Evolutionary conservation across 202 grass and related monocot genomes (phyloP).

Genomic region (Panicum hallii): DNA sequence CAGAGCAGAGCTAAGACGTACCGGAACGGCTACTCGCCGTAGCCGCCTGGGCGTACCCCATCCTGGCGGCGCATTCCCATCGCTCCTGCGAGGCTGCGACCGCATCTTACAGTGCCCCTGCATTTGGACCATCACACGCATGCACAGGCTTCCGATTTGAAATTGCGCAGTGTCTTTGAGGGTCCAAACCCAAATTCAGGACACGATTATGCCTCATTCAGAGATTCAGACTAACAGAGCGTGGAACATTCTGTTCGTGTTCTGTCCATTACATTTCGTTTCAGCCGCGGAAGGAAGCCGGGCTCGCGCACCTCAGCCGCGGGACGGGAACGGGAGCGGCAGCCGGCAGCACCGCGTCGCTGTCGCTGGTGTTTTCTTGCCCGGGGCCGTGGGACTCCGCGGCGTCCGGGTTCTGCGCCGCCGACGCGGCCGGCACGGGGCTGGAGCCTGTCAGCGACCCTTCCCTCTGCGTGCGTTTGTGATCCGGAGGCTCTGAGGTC

Average conservation of each 20-base stretch:
- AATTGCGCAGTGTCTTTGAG: not conserved
- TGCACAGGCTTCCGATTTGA: not conserved
- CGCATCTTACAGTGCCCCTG: too few relatives aligned
- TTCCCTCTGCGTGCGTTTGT: conserved; percentile 52
- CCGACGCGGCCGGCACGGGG: conserved; percentile 32
- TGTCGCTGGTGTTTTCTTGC: conserved; percentile 38
- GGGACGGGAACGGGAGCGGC: not conserved
- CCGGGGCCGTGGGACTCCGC: conserved; percentile 35
- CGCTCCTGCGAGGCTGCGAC: too few relatives aligned
- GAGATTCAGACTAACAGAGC: conserved; percentile 2
- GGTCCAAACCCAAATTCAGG: not conserved
- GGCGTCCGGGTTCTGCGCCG: conserved; percentile 42
- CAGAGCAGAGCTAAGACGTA: conserved; percentile 12
- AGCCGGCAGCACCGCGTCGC: not conserved
- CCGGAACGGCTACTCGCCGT: conserved; percentile 1
- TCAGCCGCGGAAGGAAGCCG: conserved; percentile 44
- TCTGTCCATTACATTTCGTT: conserved; percentile 35
- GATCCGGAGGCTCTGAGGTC: conserved; percentile 19
- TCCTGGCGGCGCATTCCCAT: not conserved
- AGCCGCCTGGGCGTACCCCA: not conserved
- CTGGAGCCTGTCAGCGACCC: conserved; percentile 71
- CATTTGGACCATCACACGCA: too few relatives aligned
- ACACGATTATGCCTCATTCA: not conserved
- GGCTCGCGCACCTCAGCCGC: conserved; percentile 54
- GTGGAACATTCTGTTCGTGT: conserved; percentile 29